These are phyloP conservation scores for Pythium brachiatum DNA, from an alignment of 352 stramenopile species.

Conservation along the genomic window DNA sequence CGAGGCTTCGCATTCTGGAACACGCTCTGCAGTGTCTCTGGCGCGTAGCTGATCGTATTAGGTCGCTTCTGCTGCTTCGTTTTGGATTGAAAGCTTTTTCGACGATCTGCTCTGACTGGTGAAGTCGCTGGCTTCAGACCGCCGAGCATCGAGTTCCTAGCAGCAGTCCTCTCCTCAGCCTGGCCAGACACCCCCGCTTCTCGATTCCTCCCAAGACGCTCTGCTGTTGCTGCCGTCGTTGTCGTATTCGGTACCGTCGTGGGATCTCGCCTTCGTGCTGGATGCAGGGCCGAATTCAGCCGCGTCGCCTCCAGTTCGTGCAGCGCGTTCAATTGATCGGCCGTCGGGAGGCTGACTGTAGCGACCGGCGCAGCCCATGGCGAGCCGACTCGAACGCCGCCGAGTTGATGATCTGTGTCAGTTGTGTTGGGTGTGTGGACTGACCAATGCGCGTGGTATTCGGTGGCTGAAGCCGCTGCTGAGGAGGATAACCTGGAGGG, in stretches of 20 bases:
- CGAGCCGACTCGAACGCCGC: neutral
- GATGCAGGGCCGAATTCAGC: neutral
- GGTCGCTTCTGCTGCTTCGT: neutral
- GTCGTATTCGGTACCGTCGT: neutral
- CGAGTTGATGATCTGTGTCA: neutral
- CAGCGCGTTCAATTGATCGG: neutral
- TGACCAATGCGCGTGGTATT: neutral
- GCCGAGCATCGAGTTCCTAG: neutral
- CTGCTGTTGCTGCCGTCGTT: neutral
- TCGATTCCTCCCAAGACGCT: neutral
- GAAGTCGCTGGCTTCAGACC: neutral
- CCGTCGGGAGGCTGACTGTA: neutral
- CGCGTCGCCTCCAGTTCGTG: neutral
- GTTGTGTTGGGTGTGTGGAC: neutral
- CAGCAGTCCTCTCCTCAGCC: neutral
- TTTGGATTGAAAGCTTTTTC: neutral
- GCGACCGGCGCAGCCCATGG: neutral
- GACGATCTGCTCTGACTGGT: neutral
- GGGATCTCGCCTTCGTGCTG: neutral
- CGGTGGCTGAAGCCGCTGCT: neutral
- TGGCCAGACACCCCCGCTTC: neutral
- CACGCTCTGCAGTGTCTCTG: slow-evolving; percentile 48
- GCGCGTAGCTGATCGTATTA: slow-evolving; percentile 22
- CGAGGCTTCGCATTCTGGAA: slow-evolving; percentile 55
- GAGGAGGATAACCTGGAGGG: neutral